A percentile compares a stretch with the other conserved stretches of the same genome.
Conservation (phyloP, 495 filamentous ascomycete genomes). For the Penicillium psychrofluorescens region DNA sequence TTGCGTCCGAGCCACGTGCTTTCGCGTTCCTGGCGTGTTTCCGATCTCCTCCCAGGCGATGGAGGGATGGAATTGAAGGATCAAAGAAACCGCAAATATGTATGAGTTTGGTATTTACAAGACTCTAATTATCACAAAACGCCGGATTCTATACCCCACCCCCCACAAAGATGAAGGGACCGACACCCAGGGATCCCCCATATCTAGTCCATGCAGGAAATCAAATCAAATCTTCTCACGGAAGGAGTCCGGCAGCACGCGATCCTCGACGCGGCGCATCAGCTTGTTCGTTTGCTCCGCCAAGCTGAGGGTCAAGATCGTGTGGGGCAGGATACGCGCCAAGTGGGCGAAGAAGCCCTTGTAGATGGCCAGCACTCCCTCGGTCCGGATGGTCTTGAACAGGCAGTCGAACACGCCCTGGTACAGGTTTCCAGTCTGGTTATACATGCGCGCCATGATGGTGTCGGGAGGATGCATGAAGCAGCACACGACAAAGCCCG, state of each 20-base stretch:
- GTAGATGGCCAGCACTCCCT: conserved; percentile 90
- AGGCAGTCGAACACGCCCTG: conserved; percentile 87
- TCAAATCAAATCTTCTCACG: conserved; percentile 28
- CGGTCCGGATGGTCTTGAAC: conserved; percentile 81
- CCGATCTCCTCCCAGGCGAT: no score
- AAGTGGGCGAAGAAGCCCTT: conserved; percentile 97
- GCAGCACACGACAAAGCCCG: conserved; percentile 93
- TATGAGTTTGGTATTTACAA: no score
- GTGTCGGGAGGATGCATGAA: conserved; percentile 99
- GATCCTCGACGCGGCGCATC: conserved; percentile 68
- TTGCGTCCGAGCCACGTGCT: conserved; percentile 3
- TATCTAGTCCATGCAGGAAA: neutral
- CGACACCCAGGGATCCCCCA: no score
- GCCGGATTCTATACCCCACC: no score
- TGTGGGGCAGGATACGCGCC: conserved; percentile 90
- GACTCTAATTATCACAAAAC: no score
- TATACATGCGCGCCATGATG: conserved; percentile 98
- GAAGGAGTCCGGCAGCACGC: conserved; percentile 46
- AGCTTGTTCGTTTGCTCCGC: conserved; percentile 97
- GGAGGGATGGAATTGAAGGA: no score
- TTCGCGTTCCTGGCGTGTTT: conserved; percentile 5
- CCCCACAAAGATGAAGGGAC: no score
- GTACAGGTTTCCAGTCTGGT: conserved; percentile 96
- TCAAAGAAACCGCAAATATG: no score
- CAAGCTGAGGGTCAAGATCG: conserved; percentile 85